Conservation (phyloP, 1,284 basidiomycete genomes). For the Leucoagaricus sp. region DNA sequence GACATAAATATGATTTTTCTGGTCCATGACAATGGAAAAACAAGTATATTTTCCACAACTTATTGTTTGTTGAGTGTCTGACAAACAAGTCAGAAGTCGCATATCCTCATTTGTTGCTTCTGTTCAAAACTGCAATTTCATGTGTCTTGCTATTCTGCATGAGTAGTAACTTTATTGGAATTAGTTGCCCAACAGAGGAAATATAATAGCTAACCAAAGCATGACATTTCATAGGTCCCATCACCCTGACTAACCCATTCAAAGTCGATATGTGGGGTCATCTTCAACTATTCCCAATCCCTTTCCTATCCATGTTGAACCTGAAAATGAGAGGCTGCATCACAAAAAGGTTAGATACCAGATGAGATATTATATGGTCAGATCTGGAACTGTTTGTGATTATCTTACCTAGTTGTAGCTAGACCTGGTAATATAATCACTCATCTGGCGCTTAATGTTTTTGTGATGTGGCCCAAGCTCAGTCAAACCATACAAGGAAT, state of each 20-base stretch:
- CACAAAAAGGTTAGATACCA: too few species aligned
- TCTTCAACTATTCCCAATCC: slow-evolving; percentile 30
- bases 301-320: slow-evolving; percentile 19
- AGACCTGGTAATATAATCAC: too few species aligned
- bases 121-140: slow-evolving; percentile 26
- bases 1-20: too few species aligned
- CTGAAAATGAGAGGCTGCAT: background rate
- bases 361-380: too few species aligned
- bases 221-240: slow-evolving; percentile 41
- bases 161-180: background rate
- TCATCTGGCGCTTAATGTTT: too few species aligned
- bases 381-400: too few species aligned
- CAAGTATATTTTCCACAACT: slow-evolving; percentile 40
- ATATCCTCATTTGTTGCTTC: slow-evolving; percentile 31
- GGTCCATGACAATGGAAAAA: background rate
- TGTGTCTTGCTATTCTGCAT: slow-evolving; percentile 28
- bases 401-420: too few species aligned
- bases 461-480: slow-evolving; percentile 21
- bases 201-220: slow-evolving; percentile 32
- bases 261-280: slow-evolving; percentile 28
- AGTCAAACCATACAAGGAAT: slow-evolving; percentile 19
- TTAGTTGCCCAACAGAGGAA: too few species aligned
- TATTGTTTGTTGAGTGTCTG: slow-evolving; percentile 31
- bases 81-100: slow-evolving; percentile 36
- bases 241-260: slow-evolving; percentile 40